phyloP scores from a whole-genome alignment of 176 grass and related monocot species.

The Rhynchospora pubera region DNA sequence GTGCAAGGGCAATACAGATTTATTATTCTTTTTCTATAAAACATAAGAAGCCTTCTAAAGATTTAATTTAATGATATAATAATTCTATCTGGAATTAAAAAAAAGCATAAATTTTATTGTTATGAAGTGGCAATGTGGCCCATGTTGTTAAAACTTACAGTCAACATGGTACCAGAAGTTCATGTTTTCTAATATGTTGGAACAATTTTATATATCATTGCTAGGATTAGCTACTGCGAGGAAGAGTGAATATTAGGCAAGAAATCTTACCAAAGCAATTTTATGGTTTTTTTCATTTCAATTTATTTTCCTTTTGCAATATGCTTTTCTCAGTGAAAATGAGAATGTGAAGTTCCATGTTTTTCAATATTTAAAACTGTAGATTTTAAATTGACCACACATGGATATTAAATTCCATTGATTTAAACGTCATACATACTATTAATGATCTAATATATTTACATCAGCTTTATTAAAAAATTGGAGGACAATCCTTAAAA shows the following conservation, averaged over 20 bases:
- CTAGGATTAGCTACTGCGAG: background rate
- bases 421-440: background rate
- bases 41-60: background rate
- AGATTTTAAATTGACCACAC: background rate
- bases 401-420: background rate
- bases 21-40: background rate
- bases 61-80: background rate
- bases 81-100: background rate
- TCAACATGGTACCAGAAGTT: background rate
- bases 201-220: background rate
- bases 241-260: background rate
- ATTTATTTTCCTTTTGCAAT: background rate
- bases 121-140: background rate
- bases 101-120: background rate
- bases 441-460: constrained; percentile 6
- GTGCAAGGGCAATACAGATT: background rate
- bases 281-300: background rate
- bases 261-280: background rate
- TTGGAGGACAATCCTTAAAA: background rate
- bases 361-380: background rate
- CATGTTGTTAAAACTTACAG: background rate
- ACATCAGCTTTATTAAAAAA: background rate
- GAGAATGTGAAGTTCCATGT: background rate
- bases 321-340: background rate
- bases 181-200: background rate